Evolutionary conservation across 2,329 filamentous ascomycete genomes (phyloP).

Genomic region (Leptographium flavum): DNA sequence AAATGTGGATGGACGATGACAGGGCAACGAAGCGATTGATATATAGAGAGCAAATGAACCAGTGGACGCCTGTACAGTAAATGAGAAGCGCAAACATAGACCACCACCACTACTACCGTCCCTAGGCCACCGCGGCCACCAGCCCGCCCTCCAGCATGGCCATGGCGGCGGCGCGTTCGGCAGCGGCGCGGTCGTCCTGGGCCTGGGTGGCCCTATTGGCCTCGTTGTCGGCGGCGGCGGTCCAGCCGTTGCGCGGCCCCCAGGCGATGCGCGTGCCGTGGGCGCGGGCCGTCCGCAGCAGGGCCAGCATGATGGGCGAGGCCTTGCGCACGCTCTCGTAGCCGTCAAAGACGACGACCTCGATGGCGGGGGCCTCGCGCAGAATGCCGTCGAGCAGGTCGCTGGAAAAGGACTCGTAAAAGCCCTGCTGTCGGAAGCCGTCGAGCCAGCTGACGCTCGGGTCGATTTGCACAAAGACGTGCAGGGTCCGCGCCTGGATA

Average conservation of each 20-base stretch:
- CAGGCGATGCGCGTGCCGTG: conserved; percentile 43
- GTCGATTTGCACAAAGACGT: conserved; percentile 59
- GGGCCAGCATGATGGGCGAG: conserved; percentile 47
- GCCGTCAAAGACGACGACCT: conserved; percentile 54
- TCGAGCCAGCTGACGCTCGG: conserved; percentile 53
- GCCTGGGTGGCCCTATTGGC: background rate
- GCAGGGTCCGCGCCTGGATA: conserved; percentile 40
- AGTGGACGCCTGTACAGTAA: too few species aligned
- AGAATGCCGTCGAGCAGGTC: conserved; percentile 43
- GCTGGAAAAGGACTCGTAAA: conserved; percentile 54
- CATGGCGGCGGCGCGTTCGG: too few species aligned
- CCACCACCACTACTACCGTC: too few species aligned
- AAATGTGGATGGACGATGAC: conserved; percentile 14
- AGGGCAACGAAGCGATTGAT: background rate
- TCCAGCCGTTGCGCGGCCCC: conserved; percentile 41
- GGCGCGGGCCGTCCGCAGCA: conserved; percentile 37
- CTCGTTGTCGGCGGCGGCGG: background rate
- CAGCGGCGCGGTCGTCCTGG: background rate
- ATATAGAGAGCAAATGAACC: too few species aligned
- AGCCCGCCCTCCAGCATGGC: too few species aligned
- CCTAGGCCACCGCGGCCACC: too few species aligned
- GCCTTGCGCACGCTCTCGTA: conserved; percentile 50
- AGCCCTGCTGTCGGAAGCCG: conserved; percentile 53
- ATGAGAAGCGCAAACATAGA: too few species aligned
- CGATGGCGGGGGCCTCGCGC: conserved; percentile 37